phyloP scores from a whole-genome alignment of 78 protist genomes.

The Dictyostelium purpureum region DNA sequence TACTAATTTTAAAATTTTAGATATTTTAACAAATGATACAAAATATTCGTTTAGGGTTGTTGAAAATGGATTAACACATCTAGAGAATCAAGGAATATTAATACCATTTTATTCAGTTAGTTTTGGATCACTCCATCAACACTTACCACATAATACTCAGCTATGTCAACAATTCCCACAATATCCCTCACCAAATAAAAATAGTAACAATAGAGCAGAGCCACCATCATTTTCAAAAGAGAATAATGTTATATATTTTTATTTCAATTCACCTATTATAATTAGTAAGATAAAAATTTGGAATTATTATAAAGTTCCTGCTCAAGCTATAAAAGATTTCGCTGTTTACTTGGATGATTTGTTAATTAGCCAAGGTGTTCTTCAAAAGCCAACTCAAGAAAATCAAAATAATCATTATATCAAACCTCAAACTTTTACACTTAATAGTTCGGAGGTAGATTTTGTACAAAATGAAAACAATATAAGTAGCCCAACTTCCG shows the following conservation, averaged over 20 bases:
- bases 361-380: constrained; percentile 48
- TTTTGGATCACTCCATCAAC: background rate
- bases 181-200: background rate
- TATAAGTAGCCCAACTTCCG: background rate
- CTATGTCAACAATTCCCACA: background rate
- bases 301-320: constrained; percentile 79
- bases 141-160: background rate
- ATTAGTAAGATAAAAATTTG: constrained; percentile 70
- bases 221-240: constrained; percentile 39
- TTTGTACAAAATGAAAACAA: too few relatives aligned
- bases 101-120: constrained; percentile 58
- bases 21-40: background rate
- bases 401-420: background rate
- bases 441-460: too few relatives aligned
- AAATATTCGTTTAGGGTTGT: constrained; percentile 22
- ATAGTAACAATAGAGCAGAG: background rate
- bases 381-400: background rate
- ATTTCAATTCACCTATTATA: constrained; percentile 68
- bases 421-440: background rate
- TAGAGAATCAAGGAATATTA: constrained; percentile 81
- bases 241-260: constrained; percentile 1
- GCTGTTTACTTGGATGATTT: constrained; percentile 60
- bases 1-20: background rate
- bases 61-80: constrained; percentile 55
- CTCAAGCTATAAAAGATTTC: constrained; percentile 71